phyloP scores from a whole-genome alignment of 2,329 filamentous ascomycete species.

The Talaromyces piceae region DNA sequence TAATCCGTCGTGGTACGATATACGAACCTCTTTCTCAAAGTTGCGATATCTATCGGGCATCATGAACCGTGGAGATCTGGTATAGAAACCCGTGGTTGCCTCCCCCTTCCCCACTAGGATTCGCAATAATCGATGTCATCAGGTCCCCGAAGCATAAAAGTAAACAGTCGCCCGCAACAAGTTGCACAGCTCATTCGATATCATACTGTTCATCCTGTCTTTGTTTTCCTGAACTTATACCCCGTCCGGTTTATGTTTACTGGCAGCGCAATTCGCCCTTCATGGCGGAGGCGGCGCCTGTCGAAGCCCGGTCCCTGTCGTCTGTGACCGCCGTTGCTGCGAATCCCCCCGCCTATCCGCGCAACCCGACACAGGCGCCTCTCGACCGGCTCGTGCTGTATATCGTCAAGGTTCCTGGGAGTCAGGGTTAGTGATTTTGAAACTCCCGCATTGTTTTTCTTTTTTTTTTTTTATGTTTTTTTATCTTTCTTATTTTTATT shows the following conservation, averaged over 20 bases:
- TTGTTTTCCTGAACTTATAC: neutral
- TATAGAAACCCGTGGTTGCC: neutral
- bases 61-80: too few relatives aligned
- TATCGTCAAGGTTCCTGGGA: conserved; percentile 87
- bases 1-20: neutral
- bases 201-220: too few relatives aligned
- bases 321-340: conserved; percentile 71
- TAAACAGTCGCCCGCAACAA: neutral
- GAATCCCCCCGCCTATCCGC: conserved; percentile 79
- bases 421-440: conserved; percentile 56
- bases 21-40: neutral
- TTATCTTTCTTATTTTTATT: conserved; percentile 12
- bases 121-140: neutral
- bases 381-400: conserved; percentile 75
- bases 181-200: neutral
- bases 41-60: too few relatives aligned
- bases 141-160: neutral
- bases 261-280: neutral
- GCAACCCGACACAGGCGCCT: conserved; percentile 62
- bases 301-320: conserved; percentile 79
- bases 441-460: conserved; percentile 12
- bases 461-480: conserved; percentile 1
- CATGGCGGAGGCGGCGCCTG: conserved; percentile 17
- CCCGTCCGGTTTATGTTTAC: neutral
- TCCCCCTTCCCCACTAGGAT: neutral